phyloP scores from a whole-genome alignment of 176 grass and related monocot genomes.

The Alloteropsis semialata region DNA sequence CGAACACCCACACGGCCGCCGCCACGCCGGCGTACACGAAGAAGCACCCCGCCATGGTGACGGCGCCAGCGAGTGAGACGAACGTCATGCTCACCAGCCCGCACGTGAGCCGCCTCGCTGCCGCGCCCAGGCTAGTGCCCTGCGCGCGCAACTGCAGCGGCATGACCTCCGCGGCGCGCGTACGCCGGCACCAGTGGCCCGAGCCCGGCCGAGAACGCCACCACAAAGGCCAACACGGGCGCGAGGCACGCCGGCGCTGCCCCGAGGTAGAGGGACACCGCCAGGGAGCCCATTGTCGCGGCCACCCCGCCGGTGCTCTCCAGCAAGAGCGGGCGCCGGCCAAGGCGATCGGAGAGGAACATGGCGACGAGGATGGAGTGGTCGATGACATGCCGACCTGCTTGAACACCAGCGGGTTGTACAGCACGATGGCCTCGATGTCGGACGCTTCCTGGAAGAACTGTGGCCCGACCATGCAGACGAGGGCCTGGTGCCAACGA shows the following conservation, averaged over 20 bases:
- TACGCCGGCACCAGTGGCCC: neutral
- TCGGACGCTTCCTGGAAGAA: conserved; percentile 43
- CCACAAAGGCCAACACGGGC: neutral
- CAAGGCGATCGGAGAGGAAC: conserved; percentile 32
- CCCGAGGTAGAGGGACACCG: neutral
- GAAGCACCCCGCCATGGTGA: conserved; percentile 2
- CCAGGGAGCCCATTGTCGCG: neutral
- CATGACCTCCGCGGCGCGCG: neutral
- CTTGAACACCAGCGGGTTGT: conserved; percentile 33
- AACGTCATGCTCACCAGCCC: neutral
- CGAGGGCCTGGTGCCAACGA: conserved; percentile 29
- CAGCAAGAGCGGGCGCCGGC: conserved; percentile 34
- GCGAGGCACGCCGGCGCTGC: neutral
- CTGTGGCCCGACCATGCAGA: neutral
- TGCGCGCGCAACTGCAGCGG: neutral
- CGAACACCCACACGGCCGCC: neutral
- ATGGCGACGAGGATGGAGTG: conserved; percentile 32
- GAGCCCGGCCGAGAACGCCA: neutral
- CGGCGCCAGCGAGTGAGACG: neutral
- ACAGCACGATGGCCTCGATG: conserved; percentile 35
- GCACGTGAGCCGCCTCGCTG: neutral
- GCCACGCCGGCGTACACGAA: neutral
- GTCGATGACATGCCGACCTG: conserved; percentile 28
- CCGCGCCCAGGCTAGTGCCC: neutral
- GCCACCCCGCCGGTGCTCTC: conserved; percentile 28